Base-by-base conservation (phyloP, 2,329 filamentous ascomycete species). In the Tolypocladium tundrense region DNA sequence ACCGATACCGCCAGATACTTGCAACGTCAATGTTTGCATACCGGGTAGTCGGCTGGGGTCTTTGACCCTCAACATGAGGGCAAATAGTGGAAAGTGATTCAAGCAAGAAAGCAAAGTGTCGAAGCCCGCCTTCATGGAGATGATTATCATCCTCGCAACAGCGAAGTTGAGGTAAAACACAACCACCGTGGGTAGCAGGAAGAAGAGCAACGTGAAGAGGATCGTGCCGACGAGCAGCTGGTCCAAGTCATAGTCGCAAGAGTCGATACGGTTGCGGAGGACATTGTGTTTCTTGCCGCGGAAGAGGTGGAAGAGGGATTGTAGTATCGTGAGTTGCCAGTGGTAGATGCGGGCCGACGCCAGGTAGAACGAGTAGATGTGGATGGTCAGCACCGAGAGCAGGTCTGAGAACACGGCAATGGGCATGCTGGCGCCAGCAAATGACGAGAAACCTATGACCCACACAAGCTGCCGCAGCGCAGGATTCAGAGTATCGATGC, bases 131-230 rank as follows among this genome's bases (percentile, higher is more conserved):
- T 97, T 99, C 61, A 97, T 77, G 14, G 87, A 87, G 62, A 99
- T 99, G 64, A 97, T 97, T 62, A 87, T 85, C 88, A 99, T 97
- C 54, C 95, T 84, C 41, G 93, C 92, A 61, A 90, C 86, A 53
- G 95, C 93, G 75, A 99, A 99, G 48, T 95, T 96, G 60, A 97
- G 80, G 69, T 99, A 99, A 70, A 97, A 99, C 50, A 99, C 94
- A 56, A 93, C 85, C 31, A 99, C 91, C 0, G 94, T 99, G 0
- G 94, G 94, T 4, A 99, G 79, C 19, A 99, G 80, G 71, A 97
- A 99, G 75, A 96, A 96, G 1, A 99, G 82, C 9, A 99, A 78
- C 0, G 94, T 97, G 69, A 99, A 99, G 24, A 99, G 79, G 60
- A 99, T 97, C 1, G 94, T 99, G 60, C 94, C 94, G 9, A 99